These are phyloP conservation scores for Aspergillus chevalieri DNA, from an alignment of 2,329 filamentous ascomycete species.

Conservation along the genomic window DNA sequence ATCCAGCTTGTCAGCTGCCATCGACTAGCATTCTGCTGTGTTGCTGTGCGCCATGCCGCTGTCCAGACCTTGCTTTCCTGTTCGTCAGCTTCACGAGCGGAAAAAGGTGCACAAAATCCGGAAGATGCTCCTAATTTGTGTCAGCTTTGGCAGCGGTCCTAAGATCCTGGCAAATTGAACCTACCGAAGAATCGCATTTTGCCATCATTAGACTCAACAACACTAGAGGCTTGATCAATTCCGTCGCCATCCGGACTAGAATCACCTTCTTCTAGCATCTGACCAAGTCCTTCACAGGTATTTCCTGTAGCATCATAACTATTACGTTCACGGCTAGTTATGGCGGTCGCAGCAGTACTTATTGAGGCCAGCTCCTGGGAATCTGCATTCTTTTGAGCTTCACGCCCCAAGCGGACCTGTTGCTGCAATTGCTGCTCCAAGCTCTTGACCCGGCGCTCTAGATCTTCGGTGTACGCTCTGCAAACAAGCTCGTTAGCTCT, in stretches of 20 bases:
- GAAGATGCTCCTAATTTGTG: conserved; percentile 11
- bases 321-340: too few species aligned
- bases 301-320: too few species aligned
- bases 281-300: too few species aligned
- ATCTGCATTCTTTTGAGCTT: too few species aligned
- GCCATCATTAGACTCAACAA: conserved; percentile 9
- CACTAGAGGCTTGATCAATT: conserved; percentile 7
- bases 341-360: neutral
- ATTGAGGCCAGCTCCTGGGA: too few species aligned
- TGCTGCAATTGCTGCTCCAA: conserved; percentile 8
- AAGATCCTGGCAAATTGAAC: too few species aligned
- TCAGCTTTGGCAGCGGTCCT: too few species aligned
- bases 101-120: conserved; percentile 6
- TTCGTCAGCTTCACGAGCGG: neutral
- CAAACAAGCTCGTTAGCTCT: neutral
- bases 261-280: too few species aligned
- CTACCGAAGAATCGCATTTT: conserved; percentile 16
- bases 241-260: neutral
- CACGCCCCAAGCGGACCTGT: too few species aligned
- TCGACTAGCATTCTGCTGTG: conserved; percentile 2
- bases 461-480: conserved; percentile 7
- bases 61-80: conserved; percentile 2
- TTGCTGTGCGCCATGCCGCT: conserved; percentile 1
- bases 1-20: conserved; percentile 12
- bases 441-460: conserved; percentile 6